Percentiles rank a stretch among this genome's conserved stretches.
phyloP scores from a whole-genome alignment of 805 yeast species.

The Lipomyces mesembrius region DNA sequence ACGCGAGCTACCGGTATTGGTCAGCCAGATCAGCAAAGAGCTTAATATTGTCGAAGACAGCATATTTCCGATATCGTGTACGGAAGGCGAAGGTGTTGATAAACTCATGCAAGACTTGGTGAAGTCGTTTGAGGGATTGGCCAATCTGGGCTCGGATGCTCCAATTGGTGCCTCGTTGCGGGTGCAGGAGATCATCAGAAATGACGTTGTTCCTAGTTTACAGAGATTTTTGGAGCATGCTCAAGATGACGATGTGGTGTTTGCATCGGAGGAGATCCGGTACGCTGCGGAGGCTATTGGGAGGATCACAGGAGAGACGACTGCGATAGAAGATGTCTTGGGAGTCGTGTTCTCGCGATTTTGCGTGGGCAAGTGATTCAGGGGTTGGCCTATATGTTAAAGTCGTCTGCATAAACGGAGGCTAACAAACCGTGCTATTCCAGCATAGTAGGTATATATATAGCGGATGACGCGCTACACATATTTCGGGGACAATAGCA shows the following conservation, averaged over 20 bases:
- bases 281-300: constrained; percentile 86
- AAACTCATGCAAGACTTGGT: constrained; percentile 53
- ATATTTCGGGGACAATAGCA: no score
- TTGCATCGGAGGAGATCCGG: constrained; percentile 77
- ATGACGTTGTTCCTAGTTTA: constrained; percentile 78
- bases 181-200: constrained; percentile 70
- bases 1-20: neutral
- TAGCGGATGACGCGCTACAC: no score
- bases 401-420: no score
- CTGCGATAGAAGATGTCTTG: constrained; percentile 87
- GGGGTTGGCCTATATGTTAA: neutral
- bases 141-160: constrained; percentile 55
- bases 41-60: constrained; percentile 31
- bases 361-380: constrained; percentile 81
- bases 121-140: constrained; percentile 52
- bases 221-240: constrained; percentile 59
- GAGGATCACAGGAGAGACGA: constrained; percentile 84
- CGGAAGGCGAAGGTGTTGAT: constrained; percentile 59
- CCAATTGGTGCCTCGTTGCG: constrained; percentile 78
- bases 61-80: constrained; percentile 60
- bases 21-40: constrained; percentile 20
- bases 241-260: constrained; percentile 61
- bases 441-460: neutral
- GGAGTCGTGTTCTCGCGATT: constrained; percentile 91
- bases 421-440: neutral